These are phyloP conservation scores for Debaryomyces udenii DNA, from an alignment of 1,139 yeast genomes.

Conservation along the genomic window DNA sequence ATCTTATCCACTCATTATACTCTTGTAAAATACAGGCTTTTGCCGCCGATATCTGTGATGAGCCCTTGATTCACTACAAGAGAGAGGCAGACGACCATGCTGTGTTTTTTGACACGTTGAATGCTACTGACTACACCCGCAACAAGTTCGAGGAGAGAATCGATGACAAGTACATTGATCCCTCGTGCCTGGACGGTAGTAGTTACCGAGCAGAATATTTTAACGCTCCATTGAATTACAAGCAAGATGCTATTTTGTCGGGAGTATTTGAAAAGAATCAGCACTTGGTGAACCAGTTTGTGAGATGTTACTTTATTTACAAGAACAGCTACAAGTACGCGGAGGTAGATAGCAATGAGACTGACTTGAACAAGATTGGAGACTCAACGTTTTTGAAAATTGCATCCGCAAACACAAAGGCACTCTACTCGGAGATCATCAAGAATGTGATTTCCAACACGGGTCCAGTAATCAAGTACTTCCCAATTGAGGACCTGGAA, in stretches of 20 bases:
- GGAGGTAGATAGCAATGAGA: slow-evolving; percentile 37
- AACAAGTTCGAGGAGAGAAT: slow-evolving; percentile 65
- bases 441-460: slow-evolving; percentile 70
- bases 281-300: slow-evolving; percentile 47
- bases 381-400: slow-evolving; percentile 80
- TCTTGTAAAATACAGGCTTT: slow-evolving; percentile 92
- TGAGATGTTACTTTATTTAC: slow-evolving; percentile 86
- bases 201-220: slow-evolving; percentile 82
- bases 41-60: slow-evolving; percentile 33
- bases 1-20: slow-evolving; percentile 83
- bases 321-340: slow-evolving; percentile 62
- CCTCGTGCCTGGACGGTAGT: slow-evolving; percentile 43
- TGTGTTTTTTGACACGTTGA: slow-evolving; percentile 79
- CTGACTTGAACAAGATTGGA: slow-evolving; percentile 59
- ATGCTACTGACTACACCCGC: slow-evolving; percentile 36
- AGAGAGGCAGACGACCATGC: slow-evolving; percentile 86
- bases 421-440: slow-evolving; percentile 73
- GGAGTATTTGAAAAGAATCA: slow-evolving; percentile 43
- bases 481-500: slow-evolving; percentile 79
- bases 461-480: slow-evolving; percentile 92
- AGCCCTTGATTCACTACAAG: slow-evolving; percentile 69
- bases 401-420: slow-evolving; percentile 79
- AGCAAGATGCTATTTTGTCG: slow-evolving; percentile 47
- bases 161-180: slow-evolving; percentile 78
- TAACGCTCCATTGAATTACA: slow-evolving; percentile 63